A percentile compares a stretch with the other conserved stretches of the same genome.
Evolutionary conservation across 2,329 filamentous ascomycete genomes (phyloP).

Genomic region (Epichloe sp.): DNA sequence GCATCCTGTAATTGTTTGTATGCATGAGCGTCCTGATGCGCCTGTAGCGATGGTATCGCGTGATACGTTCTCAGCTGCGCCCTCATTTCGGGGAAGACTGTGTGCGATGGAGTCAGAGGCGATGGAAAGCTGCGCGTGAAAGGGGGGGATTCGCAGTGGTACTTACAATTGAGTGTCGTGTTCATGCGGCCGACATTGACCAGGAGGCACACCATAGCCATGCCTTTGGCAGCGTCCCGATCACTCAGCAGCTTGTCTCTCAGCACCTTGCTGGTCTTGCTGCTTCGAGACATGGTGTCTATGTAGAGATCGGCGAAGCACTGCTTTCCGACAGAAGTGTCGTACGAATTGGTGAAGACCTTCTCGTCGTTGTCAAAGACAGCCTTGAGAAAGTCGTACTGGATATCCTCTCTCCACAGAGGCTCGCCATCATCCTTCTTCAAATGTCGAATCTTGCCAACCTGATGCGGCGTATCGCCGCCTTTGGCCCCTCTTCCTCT

Average conservation of each 20-base stretch:
- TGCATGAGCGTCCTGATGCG: conserved; percentile 84
- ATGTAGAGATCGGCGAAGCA: conserved; percentile 95
- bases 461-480: conserved; percentile 22
- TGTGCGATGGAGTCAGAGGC: background rate
- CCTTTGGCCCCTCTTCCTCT: conserved; percentile 23
- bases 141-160: background rate
- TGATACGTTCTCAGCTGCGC: conserved; percentile 96
- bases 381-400: conserved; percentile 70
- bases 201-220: conserved; percentile 97
- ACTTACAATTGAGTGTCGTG: conserved; percentile 87
- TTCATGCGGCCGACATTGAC: conserved; percentile 99
- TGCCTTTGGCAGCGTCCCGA: conserved; percentile 81
- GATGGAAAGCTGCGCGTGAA: background rate
- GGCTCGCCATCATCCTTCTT: conserved; percentile 86
- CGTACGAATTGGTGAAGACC: conserved; percentile 89
- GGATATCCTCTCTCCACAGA: conserved; percentile 76
- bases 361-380: conserved; percentile 62
- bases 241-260: conserved; percentile 94
- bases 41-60: conserved; percentile 90
- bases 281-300: conserved; percentile 95
- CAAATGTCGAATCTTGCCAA: conserved; percentile 66
- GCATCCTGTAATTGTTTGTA: conserved; percentile 98
- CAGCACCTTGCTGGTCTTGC: conserved; percentile 96
- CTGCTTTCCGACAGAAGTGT: conserved; percentile 49
- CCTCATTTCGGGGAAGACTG: conserved; percentile 98